phyloP scores from a whole-genome alignment of 805 yeast species.

The Starmerella scarabaei region DNA sequence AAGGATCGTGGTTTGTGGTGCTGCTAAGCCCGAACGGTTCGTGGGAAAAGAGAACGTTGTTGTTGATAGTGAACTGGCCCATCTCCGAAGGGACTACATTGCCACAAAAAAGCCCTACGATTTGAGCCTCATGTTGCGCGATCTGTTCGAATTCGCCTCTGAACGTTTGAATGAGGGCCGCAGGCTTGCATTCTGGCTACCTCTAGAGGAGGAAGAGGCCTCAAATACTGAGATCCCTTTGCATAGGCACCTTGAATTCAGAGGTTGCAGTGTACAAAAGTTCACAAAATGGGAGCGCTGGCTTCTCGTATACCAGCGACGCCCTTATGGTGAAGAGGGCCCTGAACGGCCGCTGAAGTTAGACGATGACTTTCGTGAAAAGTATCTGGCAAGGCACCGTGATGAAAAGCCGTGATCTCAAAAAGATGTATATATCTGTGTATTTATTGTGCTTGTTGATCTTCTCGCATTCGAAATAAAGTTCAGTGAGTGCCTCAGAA shows the following conservation, averaged over 20 bases:
- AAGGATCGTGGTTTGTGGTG: slow-evolving; percentile 86
- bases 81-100: slow-evolving; percentile 64
- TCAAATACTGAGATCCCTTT: slow-evolving; percentile 42
- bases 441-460: neutral
- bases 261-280: slow-evolving; percentile 68
- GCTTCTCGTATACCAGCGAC: slow-evolving; percentile 63
- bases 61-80: slow-evolving; percentile 73
- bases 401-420: too few species aligned
- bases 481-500: slow-evolving; percentile 18
- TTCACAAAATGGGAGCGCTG: slow-evolving; percentile 91
- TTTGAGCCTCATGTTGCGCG: slow-evolving; percentile 62
- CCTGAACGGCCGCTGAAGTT: slow-evolving; percentile 38
- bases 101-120: slow-evolving; percentile 89
- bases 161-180: slow-evolving; percentile 61
- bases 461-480: too few species aligned
- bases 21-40: slow-evolving; percentile 50
- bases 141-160: slow-evolving; percentile 61
- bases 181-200: slow-evolving; percentile 93
- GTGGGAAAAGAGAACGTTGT: slow-evolving; percentile 55
- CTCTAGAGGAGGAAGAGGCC: slow-evolving; percentile 79
- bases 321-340: slow-evolving; percentile 31
- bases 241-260: slow-evolving; percentile 57
- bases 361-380: slow-evolving; percentile 49
- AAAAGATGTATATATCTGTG: too few species aligned
- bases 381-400: slow-evolving; percentile 57